Evolutionary conservation across 2,329 filamentous ascomycete genomes (phyloP), one percentile per base, ranked within the genome.

Genomic region (Chaetomium sp.): DNA sequence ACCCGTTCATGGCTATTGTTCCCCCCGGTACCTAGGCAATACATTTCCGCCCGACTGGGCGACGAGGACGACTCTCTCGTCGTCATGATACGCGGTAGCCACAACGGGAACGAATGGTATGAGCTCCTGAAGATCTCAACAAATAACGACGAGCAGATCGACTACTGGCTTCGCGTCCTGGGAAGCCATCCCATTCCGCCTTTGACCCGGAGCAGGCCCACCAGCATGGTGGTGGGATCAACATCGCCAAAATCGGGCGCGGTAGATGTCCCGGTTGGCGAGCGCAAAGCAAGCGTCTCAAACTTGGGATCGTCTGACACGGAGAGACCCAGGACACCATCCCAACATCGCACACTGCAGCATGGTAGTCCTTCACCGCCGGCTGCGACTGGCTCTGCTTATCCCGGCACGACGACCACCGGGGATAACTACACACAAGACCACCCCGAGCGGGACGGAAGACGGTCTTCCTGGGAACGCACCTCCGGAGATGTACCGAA

Each of bases 161-260:
- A 85, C 19, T 95, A 98, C 76, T 99, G 95, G 95, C 81, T 97
- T 45, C 85, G 90, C 47, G 91, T 97, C 77, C 79, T 98, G 1
- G 84, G 84, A 19, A 78, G 78, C 49, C 76, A 73, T 29, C 84
- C 84, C 1, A 72, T 83, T 12, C 82, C 85, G 2, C 83, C 84
- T 0, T 42, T 58, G 59, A 69, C 67, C 55, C 71, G 66, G 58
- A 70, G 62, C 45, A 70, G 42, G 72, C 75, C 56, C 57, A 68
- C 42, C 66, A 70, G 63, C 49, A 64, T 63, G 54, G 55, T 57
- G 55, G 47, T 60, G 33, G 63, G 63, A 16, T 38, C 61, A 45
- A 54, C 65, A 13, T 70, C 70, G 12, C 64, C 71, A 1, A 70
- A 65, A 21, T 49, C 70, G 1, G 63, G 59, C 4, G 69, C 70